Conservation (phyloP, 2,329 filamentous ascomycete species). For the Botrytis fabae region DNA sequence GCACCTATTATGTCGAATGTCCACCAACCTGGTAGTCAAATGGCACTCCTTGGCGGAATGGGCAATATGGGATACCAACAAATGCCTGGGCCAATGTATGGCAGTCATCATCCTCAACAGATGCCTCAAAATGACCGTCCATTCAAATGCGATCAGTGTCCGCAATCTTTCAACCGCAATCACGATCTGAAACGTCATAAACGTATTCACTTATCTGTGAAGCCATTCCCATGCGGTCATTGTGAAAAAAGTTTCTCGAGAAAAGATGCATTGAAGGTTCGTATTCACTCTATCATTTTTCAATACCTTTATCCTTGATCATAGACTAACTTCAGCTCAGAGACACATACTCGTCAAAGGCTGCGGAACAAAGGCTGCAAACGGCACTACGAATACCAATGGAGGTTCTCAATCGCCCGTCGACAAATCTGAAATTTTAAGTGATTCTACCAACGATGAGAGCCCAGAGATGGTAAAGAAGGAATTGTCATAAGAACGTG, state of each 20-base stretch:
- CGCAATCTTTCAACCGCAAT: conserved; percentile 92
- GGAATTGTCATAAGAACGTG: conserved; percentile 28
- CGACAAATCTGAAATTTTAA: conserved; percentile 38
- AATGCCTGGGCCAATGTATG: conserved; percentile 56
- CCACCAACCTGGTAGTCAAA: conserved; percentile 68
- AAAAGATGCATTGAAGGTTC: conserved; percentile 95
- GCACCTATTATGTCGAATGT: conserved; percentile 77
- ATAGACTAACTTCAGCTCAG: conserved; percentile 45
- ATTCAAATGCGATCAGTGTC: conserved; percentile 91
- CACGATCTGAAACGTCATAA: conserved; percentile 97
- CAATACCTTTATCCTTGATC: conserved; percentile 23
- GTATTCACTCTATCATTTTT: conserved; percentile 40
- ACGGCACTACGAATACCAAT: conserved; percentile 29
- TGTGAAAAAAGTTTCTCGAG: conserved; percentile 97
- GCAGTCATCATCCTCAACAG: conserved; percentile 52
- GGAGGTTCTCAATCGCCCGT: conserved; percentile 36
- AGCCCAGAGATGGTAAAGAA: conserved; percentile 37
- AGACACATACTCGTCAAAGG: conserved; percentile 68
- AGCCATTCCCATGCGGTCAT: conserved; percentile 87
- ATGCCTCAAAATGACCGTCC: conserved; percentile 72
- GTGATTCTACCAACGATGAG: conserved; percentile 37
- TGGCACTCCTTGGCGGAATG: conserved; percentile 64
- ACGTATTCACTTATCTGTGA: conserved; percentile 89
- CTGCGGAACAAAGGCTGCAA: conserved; percentile 52
- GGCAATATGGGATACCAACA: conserved; percentile 53